phyloP scores from a whole-genome alignment of 805 yeast genomes.

The Candida khao-thaluensis region DNA sequence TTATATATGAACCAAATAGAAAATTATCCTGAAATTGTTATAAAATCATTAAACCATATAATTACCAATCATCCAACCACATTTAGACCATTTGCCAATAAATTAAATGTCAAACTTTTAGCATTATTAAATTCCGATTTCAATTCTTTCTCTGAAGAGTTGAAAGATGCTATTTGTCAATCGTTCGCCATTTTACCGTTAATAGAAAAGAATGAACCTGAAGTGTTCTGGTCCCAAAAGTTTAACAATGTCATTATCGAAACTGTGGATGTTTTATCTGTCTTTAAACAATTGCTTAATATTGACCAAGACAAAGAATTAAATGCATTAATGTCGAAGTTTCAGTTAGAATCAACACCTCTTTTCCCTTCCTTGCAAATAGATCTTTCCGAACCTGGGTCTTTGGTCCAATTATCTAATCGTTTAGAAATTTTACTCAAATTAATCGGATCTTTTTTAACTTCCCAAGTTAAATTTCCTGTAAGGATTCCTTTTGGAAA shows the following conservation, averaged over 20 bases:
- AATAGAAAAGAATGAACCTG: conserved; percentile 53
- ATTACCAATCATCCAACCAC: conserved; percentile 68
- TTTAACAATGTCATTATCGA: conserved; percentile 51
- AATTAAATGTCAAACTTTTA: conserved; percentile 49
- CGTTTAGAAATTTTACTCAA: conserved; percentile 49
- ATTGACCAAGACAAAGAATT: conserved; percentile 54
- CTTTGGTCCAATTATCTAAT: conserved; percentile 51
- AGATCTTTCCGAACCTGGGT: conserved; percentile 56
- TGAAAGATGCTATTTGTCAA: conserved; percentile 44
- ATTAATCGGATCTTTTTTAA: conserved; percentile 37
- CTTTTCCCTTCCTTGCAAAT: conserved; percentile 50
- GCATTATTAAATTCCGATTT: conserved; percentile 34
- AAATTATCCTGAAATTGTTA: conserved; percentile 31
- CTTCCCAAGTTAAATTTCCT: conserved; percentile 53
- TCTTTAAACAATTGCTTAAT: conserved; percentile 60
- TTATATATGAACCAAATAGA: conserved; percentile 45
- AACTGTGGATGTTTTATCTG: conserved; percentile 50
- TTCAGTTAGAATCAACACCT: conserved; percentile 22
- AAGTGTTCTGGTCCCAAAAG: conserved; percentile 45
- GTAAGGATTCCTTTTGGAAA: conserved; percentile 64
- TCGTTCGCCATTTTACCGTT: conserved; percentile 57
- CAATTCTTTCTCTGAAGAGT: conserved; percentile 23
- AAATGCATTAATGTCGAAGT: conserved; percentile 33
- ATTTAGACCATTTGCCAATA: conserved; percentile 73
- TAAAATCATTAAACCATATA: conserved; percentile 36